Evolutionary conservation across 805 yeast genomes (phyloP), one percentile per base, ranked within the genome.

Genomic region (Kodamaea sagamina): DNA sequence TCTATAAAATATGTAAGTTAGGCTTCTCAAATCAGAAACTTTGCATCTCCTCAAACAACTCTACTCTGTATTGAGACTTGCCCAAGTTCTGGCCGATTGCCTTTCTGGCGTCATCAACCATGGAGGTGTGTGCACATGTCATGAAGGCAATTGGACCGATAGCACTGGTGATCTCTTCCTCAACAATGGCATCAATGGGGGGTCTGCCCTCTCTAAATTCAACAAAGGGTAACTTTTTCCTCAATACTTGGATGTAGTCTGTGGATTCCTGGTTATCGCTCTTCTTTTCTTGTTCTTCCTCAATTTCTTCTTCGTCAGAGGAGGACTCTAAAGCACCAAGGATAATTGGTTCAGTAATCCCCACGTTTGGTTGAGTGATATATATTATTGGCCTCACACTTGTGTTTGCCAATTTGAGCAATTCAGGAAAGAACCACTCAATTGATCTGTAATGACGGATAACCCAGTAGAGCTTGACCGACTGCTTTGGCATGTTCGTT

Each of bases 131-230:
- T 17, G 77, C 79, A 63, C 82, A 78, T 3, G 73, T 66, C 42
- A 71, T 73, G 48, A 78, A 59, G 1, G 76, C 80, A 40, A 72
- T 49, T 4, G 76, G 53, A 6, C 77, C 76, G 11, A 49, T 46
- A 13, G 71, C 50, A 29, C 61, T 65, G 2, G 32, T 42, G 10
- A 77, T 58, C 44, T 74, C 80, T 7, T 53, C 42, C 4, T 48
- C 47, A 11, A 78, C 58, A 13, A 75, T 18, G 13, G 51, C 57
- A 1, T 55, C 53, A 24, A 72, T 47, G 41, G 69, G 50, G 11
- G 78, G 72, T 58, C 81, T 67, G 26, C 77, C 77, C 32, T 61
- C 66, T 47, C 68, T 59, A 54, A 77, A 70, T 42, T 70, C 75
- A 29, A 74, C 54, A 38, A 59, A 65, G 8, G 64, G 54, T 35